Conservation (phyloP, 257 asterid species). For the Ilex asprella region DNA sequence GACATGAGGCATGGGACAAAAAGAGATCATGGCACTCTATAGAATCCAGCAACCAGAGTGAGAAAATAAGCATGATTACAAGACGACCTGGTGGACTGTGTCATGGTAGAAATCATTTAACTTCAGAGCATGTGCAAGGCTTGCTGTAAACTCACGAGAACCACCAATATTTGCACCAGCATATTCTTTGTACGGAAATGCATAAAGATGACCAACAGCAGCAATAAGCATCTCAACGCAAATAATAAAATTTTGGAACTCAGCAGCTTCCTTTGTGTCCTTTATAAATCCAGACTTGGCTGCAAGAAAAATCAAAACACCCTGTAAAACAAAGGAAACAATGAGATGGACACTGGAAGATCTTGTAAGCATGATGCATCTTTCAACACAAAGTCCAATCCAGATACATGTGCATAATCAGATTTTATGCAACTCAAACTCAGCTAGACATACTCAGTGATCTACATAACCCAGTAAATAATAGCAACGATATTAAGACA, state of each 20-base stretch:
- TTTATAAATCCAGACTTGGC: conserved; percentile 73
- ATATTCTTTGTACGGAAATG: conserved; percentile 93
- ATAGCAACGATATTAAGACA: no score
- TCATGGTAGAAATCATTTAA: conserved; percentile 88
- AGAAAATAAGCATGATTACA: conserved; percentile 3
- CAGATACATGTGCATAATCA: no score
- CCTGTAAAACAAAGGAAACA: conserved; percentile 33
- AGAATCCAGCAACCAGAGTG: background rate
- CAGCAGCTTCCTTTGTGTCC: conserved; percentile 87
- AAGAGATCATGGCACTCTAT: background rate
- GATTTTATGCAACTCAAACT: no score
- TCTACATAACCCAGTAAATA: no score
- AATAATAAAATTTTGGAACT: conserved; percentile 70
- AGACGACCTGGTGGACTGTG: conserved; percentile 86
- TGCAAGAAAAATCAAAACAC: conserved; percentile 92
- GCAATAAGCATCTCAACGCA: conserved; percentile 99
- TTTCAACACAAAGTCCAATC: no score
- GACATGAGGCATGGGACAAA: background rate
- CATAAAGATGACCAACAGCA: conserved; percentile 83
- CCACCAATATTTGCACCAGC: conserved; percentile 90
- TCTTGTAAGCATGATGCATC: no score
- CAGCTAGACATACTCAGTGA: no score
- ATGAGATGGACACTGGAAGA: background rate
- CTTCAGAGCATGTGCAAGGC: conserved; percentile 87
- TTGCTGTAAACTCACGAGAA: conserved; percentile 58